Evolutionary conservation across 208 protist genomes (phyloP), one percentile per base, ranked within the genome.

Genomic region (Acanthamoeba royreba): DNA sequence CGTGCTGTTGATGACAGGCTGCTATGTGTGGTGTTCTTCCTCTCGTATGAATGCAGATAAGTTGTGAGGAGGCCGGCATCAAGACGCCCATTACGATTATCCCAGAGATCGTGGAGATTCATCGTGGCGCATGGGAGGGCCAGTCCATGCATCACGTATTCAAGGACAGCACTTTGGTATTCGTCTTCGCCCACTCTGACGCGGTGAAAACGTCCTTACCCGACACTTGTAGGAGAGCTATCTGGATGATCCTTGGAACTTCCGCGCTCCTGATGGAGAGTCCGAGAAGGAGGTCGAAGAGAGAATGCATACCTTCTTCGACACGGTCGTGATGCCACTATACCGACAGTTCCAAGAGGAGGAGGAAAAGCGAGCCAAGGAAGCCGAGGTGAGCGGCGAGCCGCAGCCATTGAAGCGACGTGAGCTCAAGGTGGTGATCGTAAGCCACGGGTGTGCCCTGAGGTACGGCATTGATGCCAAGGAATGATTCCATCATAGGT

Each of bases 261-360:
- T 42, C 43, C 5, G 77, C 2, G 9, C 45, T 25, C 42, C 42
- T n/a, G 77, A 45, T 28, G 77, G 77, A 4, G 77, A 86, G 77
- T 86, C 77, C 1, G 77, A 86, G 46, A 58, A 58, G 77, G 77
- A 86, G 17, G 77, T 86, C n/a, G 77, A 86, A 35, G 77, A 86
- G 46, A 25, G 77, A 4, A 86, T 86, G 77, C 45, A 58, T 15
- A 45, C 42, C 45, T 86, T 86, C 46, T 49, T 86, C 46, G 46
- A 86, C 28, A 28, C 45, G 17, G 42, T 28, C 42, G 77, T 86
- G 11, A 38, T 86, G 33, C 46, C 77, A 17, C 77, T 86, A n/a
- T 86, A 58, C 11, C 45, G 35, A 28, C 42, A 28, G 42, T 58
- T 58, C 28, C 4, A 35, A 0, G 4, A 35, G 45, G 46, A 86